Evolutionary conservation across 495 filamentous ascomycete genomes (phyloP).

Genomic region (Saxophila tyrrhenica): DNA sequence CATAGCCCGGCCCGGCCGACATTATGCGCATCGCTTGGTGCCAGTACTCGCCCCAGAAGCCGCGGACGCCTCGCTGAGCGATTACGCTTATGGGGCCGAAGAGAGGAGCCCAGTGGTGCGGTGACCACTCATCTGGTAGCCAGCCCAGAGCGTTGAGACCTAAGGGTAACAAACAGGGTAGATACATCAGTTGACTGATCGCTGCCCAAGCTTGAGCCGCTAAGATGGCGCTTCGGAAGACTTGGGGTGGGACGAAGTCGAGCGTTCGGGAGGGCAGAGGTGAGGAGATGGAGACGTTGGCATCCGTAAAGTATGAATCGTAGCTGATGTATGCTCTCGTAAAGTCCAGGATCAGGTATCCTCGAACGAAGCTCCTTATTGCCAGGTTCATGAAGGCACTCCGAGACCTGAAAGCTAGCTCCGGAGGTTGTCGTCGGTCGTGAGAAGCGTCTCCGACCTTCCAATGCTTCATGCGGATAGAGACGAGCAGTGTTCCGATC

Average conservation of each 20-base stretch:
- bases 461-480: slow-evolving; percentile 17
- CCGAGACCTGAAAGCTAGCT: slow-evolving; percentile 6
- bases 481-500: slow-evolving; percentile 14
- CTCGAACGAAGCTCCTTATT: slow-evolving; percentile 4
- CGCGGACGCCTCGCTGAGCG: slow-evolving; percentile 10
- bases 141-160: slow-evolving; percentile 6
- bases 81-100: slow-evolving; percentile 11
- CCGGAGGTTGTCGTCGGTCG: slow-evolving; percentile 11
- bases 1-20: slow-evolving; percentile 13
- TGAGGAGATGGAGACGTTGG: slow-evolving; percentile 4
- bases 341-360: slow-evolving; percentile 15
- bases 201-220: slow-evolving; percentile 19
- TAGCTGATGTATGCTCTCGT: slow-evolving; percentile 12
- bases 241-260: slow-evolving; percentile 3
- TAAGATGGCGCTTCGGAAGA: slow-evolving; percentile 11
- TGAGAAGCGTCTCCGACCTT: slow-evolving; percentile 8
- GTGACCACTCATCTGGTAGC: slow-evolving; percentile 15
- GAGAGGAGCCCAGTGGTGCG: slow-evolving; percentile 15
- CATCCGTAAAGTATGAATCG: slow-evolving; percentile 16
- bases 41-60: slow-evolving; percentile 20
- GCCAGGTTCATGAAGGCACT: slow-evolving; percentile 1
- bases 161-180: slow-evolving; percentile 12
- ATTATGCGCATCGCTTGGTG: slow-evolving; percentile 18
- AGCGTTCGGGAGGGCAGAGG: slow-evolving; percentile 5
- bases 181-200: slow-evolving; percentile 18